phyloP scores from a whole-genome alignment of 768 basidiomycete species.

The Baorangia bicolor region DNA sequence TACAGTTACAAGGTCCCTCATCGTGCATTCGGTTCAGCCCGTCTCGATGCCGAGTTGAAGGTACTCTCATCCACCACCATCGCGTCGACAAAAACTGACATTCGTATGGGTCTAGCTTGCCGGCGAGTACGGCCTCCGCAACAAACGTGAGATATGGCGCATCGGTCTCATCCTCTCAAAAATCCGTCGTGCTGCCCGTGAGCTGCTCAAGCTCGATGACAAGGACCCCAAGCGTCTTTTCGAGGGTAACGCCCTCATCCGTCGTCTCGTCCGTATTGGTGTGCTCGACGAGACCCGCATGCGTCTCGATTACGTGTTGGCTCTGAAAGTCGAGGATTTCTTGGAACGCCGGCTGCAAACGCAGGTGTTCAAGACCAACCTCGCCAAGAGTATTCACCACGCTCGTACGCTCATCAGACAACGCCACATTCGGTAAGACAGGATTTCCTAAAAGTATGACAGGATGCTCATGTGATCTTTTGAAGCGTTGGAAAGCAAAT shows the following conservation, averaged over 20 bases:
- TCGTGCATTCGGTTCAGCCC: constrained; percentile 94
- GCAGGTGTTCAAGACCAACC: constrained; percentile 98
- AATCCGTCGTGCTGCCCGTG: constrained; percentile 99
- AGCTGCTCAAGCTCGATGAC: constrained; percentile 98
- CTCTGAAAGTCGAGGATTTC: constrained; percentile 99
- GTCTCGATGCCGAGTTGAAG: constrained; percentile 99
- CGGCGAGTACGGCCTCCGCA: constrained; percentile 99
- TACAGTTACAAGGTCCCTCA: constrained; percentile 97
- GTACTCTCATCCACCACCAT: constrained; percentile 39
- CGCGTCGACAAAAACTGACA: neutral
- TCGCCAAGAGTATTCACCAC: constrained; percentile 98
- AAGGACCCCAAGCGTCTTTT: constrained; percentile 99
- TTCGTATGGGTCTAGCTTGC: constrained; percentile 65
- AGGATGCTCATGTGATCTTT: constrained; percentile 1
- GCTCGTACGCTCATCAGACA: constrained; percentile 98
- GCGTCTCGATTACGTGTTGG: constrained; percentile 99
- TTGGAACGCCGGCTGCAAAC: constrained; percentile 99
- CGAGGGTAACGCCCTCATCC: constrained; percentile 97
- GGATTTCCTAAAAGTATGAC: neutral
- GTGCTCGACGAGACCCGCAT: constrained; percentile 99
- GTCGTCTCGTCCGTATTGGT: constrained; percentile 97
- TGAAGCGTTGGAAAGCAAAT: constrained; percentile 95
- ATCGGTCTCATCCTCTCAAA: constrained; percentile 97
- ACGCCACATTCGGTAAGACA: constrained; percentile 90
- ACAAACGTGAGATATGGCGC: constrained; percentile 99